These are phyloP conservation scores for Cicer yamashitae DNA, from an alignment of 306 rosid genomes.

Conservation along the genomic window DNA sequence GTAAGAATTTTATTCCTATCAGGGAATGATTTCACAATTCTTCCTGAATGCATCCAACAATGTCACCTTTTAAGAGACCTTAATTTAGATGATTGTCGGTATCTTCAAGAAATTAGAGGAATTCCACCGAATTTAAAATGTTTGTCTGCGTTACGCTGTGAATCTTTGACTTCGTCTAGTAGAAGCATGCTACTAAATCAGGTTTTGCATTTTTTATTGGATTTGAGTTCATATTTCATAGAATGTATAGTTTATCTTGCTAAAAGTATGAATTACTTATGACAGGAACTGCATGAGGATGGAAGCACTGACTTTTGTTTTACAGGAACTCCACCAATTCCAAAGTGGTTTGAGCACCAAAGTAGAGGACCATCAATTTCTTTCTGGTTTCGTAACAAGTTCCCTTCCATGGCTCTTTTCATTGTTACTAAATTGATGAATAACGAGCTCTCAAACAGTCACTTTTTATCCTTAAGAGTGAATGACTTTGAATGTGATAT, in stretches of 20 bases:
- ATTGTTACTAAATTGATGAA: neutral
- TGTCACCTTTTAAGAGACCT: no score
- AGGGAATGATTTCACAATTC: no score
- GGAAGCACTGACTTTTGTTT: neutral
- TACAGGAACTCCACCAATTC: neutral
- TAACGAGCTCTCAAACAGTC: no score
- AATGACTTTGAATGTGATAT: no score
- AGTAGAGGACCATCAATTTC: neutral
- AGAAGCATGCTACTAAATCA: slow-evolving; percentile 27
- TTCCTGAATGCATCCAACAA: no score
- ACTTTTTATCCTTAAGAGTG: no score
- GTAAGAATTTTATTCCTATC: neutral
- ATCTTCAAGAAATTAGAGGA: slow-evolving; percentile 25
- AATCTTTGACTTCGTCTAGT: neutral
- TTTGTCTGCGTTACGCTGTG: neutral
- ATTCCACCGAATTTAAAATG: neutral
- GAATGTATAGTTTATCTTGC: no score
- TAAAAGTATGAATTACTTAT: neutral
- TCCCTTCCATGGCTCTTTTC: slow-evolving; percentile 1
- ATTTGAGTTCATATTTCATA: neutral
- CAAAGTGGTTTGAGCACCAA: neutral
- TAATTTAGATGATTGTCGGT: neutral
- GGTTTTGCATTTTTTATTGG: neutral
- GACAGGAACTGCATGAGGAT: slow-evolving; percentile 17
- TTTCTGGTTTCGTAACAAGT: slow-evolving; percentile 29